Evolutionary conservation across 2,329 filamentous ascomycete species (phyloP), one percentile per base, ranked within the genome.

Genomic region (Phoma sp.): DNA sequence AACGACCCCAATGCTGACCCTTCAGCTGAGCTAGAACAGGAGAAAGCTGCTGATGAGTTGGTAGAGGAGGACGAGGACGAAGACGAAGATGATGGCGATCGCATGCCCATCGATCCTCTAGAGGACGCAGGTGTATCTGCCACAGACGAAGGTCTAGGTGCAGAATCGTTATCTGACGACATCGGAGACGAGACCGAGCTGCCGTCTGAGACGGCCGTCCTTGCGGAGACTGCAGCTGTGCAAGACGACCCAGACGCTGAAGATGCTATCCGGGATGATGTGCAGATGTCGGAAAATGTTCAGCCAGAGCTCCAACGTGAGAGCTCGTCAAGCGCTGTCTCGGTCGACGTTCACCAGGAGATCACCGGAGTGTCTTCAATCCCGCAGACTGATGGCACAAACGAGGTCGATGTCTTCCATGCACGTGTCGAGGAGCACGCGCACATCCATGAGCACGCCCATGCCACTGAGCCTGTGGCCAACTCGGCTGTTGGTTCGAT

Each of bases 171-270:
- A 19, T 13, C 21, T 17, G 51, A 55, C 19, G 41, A 41, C 17
- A 22, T 44, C 12, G 44, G 40, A 3, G 46, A 50, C 13, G 39
- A 54, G 27, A 49, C 44, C 13, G 51, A 54, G 40, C 40, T 54
- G 17, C 39, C 44, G 8, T 54, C 51, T 8, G 51, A 49, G 44
- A 49, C 51, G 1, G 51, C 44, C 19, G 51, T 54, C 15, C 44
- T 54, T 27, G 45, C 51, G 10, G 51, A 55, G 27, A 49, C 45
- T 12, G 51, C 51, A 21, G 45, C 40, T 39, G 51, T 45, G 10
- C 45, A 55, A 13, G 35, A 38, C 17, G 39, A 40, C 21, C 35
- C 40, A n/a, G 29, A 45, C 13, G 51, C 25, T 21, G 38, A 37
- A 17, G 21, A 53, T 21, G 31, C 36, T 15, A 47, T 41, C 10